These are phyloP conservation scores for Ganoderma meredithae DNA, from an alignment of 1,284 basidiomycete species.

Conservation along the genomic window DNA sequence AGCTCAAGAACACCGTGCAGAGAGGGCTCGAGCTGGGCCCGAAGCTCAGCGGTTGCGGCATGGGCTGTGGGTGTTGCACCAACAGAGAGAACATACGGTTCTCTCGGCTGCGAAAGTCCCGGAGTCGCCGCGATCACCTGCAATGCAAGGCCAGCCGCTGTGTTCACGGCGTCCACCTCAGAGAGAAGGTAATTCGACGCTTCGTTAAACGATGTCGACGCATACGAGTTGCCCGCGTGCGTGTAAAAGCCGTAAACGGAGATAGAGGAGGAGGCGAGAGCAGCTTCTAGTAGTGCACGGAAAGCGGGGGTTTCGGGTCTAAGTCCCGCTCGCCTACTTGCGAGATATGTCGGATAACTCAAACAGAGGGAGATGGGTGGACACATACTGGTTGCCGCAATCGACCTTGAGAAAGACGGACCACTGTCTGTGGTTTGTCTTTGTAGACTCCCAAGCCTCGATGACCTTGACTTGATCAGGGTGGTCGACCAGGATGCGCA, in stretches of 20 bases:
- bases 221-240: constrained; percentile 82
- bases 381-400: constrained; percentile 73
- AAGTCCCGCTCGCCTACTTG: constrained; percentile 83
- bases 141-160: constrained; percentile 67
- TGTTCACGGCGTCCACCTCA: constrained; percentile 79
- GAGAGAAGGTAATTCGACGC: constrained; percentile 71
- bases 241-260: constrained; percentile 86
- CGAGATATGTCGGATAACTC: constrained; percentile 14
- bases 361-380: constrained; percentile 7
- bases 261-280: constrained; percentile 61
- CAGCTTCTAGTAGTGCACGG: constrained; percentile 57
- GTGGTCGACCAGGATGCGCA: constrained; percentile 81
- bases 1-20: constrained; percentile 72
- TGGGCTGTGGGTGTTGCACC: constrained; percentile 91
- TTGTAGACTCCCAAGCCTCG: constrained; percentile 59
- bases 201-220: constrained; percentile 67
- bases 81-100: constrained; percentile 76
- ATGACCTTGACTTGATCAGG: constrained; percentile 74
- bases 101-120: constrained; percentile 41
- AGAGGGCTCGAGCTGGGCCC: constrained; percentile 51
- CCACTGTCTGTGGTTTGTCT: constrained; percentile 60
- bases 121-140: constrained; percentile 50
- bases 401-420: constrained; percentile 86
- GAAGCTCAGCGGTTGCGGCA: constrained; percentile 65
- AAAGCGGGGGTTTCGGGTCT: constrained; percentile 62